Evolutionary conservation across 169 alveolate species (phyloP).

Genomic region (Hepatocystis sp.): DNA sequence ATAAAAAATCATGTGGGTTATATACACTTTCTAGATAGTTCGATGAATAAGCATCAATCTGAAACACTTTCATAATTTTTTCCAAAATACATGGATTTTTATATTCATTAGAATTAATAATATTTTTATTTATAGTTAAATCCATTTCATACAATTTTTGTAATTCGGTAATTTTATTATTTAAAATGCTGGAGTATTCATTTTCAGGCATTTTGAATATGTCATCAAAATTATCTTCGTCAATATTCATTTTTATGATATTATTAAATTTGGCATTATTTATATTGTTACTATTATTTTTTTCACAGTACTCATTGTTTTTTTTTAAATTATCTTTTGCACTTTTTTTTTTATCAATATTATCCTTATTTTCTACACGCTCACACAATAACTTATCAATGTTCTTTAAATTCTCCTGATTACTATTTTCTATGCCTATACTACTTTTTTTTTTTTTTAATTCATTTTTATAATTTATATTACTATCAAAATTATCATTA

Average conservation of each 20-base stretch:
- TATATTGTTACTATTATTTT: not conserved
- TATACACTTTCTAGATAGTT: slow-evolving; percentile 46
- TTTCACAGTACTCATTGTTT: not conserved
- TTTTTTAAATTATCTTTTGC: slow-evolving; percentile 2
- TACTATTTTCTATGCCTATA: too few species aligned
- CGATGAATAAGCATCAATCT: slow-evolving; percentile 67
- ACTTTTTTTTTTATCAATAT: not conserved
- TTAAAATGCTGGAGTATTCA: slow-evolving; percentile 55
- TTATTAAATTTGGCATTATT: slow-evolving; percentile 4
- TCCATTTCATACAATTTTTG: slow-evolving; percentile 48
- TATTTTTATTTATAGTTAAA: slow-evolving; percentile 75
- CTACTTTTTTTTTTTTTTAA: too few species aligned
- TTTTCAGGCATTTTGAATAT: slow-evolving; percentile 48
- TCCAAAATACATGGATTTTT: slow-evolving; percentile 72
- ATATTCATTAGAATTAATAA: slow-evolving; percentile 73
- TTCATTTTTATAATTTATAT: too few species aligned
- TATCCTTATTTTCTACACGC: too few species aligned
- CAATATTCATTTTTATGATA: slow-evolving; percentile 24
- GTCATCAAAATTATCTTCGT: slow-evolving; percentile 74
- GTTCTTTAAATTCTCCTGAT: too few species aligned
- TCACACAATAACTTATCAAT: too few species aligned
- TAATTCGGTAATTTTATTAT: slow-evolving; percentile 59
- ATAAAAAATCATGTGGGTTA: slow-evolving; percentile 62
- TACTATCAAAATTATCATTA: too few species aligned
- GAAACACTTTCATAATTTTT: slow-evolving; percentile 71